Evolutionary conservation across 352 stramenopile species (phyloP).

Genomic region (Globisporangium lucens): DNA sequence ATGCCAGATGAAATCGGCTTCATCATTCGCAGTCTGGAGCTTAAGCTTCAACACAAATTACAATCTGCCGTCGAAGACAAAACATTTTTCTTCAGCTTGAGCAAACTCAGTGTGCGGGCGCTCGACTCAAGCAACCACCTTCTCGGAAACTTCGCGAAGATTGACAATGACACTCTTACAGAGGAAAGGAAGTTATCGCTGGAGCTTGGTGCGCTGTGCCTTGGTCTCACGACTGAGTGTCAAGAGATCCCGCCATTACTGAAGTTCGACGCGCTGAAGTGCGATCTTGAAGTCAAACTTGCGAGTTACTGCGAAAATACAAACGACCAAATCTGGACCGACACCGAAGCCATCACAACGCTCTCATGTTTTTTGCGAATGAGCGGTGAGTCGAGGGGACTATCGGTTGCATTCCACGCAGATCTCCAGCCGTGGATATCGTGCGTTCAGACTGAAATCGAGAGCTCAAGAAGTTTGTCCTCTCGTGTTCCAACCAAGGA

Average conservation of each 20-base stretch:
- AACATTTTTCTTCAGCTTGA: neutral
- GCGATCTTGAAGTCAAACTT: slow-evolving; percentile 16
- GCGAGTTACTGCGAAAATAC: neutral
- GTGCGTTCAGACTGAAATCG: slow-evolving; percentile 14
- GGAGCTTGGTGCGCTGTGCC: slow-evolving; percentile 3
- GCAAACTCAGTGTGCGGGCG: slow-evolving; percentile 5
- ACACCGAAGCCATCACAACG: neutral
- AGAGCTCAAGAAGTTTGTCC: neutral
- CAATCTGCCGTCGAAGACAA: neutral
- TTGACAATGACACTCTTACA: neutral
- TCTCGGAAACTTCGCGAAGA: neutral
- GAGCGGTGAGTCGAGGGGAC: slow-evolving; percentile 12
- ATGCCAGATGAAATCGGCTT: slow-evolving; percentile 10
- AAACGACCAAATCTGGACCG: neutral
- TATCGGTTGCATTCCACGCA: neutral
- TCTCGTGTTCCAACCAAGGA: neutral
- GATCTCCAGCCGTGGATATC: slow-evolving; percentile 20
- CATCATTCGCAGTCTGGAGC: slow-evolving; percentile 10
- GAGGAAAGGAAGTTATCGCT: slow-evolving; percentile 10
- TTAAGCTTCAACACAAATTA: slow-evolving; percentile 6
- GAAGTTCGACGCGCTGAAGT: slow-evolving; percentile 11
- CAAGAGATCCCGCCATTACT: slow-evolving; percentile 3
- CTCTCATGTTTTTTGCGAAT: slow-evolving; percentile 9
- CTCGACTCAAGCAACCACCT: slow-evolving; percentile 6
- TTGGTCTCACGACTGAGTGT: neutral